Evolutionary conservation across 257 asterid genomes (phyloP).

Genomic region (Nicotiana tabacum): DNA sequence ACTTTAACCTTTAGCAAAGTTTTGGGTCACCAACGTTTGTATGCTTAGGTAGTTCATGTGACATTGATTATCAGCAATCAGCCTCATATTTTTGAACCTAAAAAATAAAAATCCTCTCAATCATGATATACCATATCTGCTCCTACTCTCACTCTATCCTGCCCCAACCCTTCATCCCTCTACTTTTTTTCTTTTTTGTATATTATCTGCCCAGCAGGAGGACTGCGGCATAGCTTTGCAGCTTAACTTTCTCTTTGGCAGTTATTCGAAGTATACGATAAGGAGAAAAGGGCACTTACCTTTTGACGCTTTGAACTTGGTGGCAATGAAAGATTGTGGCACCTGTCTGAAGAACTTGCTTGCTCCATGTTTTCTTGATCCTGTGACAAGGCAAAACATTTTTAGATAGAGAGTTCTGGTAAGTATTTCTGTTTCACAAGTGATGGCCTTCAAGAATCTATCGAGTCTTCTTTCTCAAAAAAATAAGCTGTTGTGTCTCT

Average conservation of each 20-base stretch:
- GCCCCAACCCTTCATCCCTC: neutral
- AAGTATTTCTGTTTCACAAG: neutral
- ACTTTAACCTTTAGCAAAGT: neutral
- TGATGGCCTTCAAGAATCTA: neutral
- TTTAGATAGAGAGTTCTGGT: neutral
- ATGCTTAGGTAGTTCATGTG: neutral
- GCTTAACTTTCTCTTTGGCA: neutral
- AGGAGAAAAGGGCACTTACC: constrained; percentile 22
- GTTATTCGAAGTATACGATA: neutral
- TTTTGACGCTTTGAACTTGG: constrained; percentile 49
- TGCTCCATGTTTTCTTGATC: constrained; percentile 28
- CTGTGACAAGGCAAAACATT: constrained; percentile 21
- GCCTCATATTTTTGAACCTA: neutral
- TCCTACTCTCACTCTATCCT: neutral
- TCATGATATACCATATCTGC: neutral
- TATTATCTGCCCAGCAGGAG: neutral
- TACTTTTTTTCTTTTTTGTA: neutral
- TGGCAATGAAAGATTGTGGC: constrained; percentile 25
- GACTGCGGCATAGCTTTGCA: neutral
- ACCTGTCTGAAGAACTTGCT: constrained; percentile 33
- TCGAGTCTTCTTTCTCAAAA: neutral
- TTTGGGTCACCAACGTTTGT: neutral
- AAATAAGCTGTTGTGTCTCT: neutral
- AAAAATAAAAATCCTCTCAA: neutral
- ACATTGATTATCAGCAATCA: neutral